A percentile compares a stretch with the other conserved stretches of the same genome.
Conservation (phyloP, 768 basidiomycete genomes). For the Sistotremastrum suecicum region DNA sequence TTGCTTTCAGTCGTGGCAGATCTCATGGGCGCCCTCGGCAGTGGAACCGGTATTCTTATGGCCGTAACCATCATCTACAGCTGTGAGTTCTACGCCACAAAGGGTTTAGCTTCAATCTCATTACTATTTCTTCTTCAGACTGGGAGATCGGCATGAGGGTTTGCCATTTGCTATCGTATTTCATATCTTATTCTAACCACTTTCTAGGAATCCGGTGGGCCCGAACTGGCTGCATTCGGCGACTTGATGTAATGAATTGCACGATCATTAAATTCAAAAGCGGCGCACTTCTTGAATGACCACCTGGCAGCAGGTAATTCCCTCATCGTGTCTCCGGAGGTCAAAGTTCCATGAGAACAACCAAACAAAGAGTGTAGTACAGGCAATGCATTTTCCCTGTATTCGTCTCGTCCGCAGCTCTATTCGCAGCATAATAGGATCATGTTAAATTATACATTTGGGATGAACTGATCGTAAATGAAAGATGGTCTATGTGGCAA, state of each 20-base stretch:
- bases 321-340: no score
- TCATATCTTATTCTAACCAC: not conserved
- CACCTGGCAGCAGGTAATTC: no score
- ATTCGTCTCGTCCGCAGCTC: no score
- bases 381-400: no score
- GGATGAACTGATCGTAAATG: no score
- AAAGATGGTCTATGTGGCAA: no score
- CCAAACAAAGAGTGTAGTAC: no score
- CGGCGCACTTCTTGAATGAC: no score
- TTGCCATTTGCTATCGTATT: not conserved
- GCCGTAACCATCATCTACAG: conserved; percentile 96
- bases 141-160: conserved; percentile 90
- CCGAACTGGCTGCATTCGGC: conserved; percentile 70
- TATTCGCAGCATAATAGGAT: no score
- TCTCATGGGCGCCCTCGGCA: conserved; percentile 90
- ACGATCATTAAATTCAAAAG: no score
- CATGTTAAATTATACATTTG: no score
- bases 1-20: conserved; percentile 85
- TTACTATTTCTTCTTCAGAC: conserved; percentile 28
- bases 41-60: conserved; percentile 93
- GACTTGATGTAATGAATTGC: conserved; percentile 44
- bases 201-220: conserved; percentile 55
- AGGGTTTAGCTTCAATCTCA: conserved; percentile 3
- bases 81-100: conserved; percentile 32
- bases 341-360: no score